Conservation (phyloP, 2,329 filamentous ascomycete genomes). For the Simplicillium sp. region DNA sequence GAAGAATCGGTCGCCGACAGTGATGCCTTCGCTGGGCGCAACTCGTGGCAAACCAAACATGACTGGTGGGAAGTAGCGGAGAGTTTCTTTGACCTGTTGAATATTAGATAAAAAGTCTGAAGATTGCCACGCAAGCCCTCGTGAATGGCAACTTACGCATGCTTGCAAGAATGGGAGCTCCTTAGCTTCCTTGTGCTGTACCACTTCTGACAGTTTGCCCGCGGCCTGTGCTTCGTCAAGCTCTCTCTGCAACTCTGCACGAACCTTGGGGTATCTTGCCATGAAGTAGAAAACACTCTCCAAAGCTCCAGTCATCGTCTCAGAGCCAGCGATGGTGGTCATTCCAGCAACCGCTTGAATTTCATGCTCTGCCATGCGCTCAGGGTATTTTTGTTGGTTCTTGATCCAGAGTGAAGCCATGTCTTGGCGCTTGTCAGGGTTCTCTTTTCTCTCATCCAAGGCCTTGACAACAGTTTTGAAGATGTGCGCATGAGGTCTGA, state of each 20-base stretch:
- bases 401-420: slow-evolving; percentile 1
- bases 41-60: slow-evolving; percentile 1
- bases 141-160: neutral
- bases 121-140: too few species aligned
- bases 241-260: neutral
- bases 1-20: neutral
- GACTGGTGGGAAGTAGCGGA: slow-evolving; percentile 1
- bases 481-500: slow-evolving; percentile 2
- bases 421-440: slow-evolving; percentile 1
- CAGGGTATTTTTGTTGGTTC: slow-evolving; percentile 1
- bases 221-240: slow-evolving; percentile 1
- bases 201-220: neutral
- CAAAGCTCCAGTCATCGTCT: slow-evolving; percentile 1
- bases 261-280: neutral
- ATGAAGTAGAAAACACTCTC: slow-evolving; percentile 1
- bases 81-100: neutral
- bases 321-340: slow-evolving; percentile 1
- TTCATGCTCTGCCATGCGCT: slow-evolving; percentile 1
- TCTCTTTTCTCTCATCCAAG: neutral
- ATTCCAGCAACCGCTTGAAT: slow-evolving; percentile 1
- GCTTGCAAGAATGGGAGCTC: slow-evolving; percentile 1
- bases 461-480: slow-evolving; percentile 1
- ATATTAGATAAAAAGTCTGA: neutral
- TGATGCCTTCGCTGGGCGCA: slow-evolving; percentile 1
- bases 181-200: slow-evolving; percentile 1